Conservation (phyloP, 1,284 basidiomycete genomes). For the Schizophyllum amplum region DNA sequence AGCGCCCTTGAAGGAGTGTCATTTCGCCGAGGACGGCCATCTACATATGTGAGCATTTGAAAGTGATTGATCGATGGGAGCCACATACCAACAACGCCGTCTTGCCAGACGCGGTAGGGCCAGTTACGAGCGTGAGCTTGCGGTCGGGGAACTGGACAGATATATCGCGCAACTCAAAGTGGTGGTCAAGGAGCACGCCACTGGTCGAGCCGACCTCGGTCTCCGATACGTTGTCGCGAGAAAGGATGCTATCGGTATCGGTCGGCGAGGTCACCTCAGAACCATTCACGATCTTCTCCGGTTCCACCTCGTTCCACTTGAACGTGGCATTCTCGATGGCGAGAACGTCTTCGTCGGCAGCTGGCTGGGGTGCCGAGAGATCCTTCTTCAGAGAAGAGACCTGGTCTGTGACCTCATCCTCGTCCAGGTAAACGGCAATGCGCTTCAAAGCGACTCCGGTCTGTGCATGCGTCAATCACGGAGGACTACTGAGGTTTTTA, state of each 20-base stretch:
- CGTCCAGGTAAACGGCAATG: conserved; percentile 59
- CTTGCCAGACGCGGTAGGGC: conserved; percentile 62
- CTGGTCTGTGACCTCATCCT: conserved; percentile 58
- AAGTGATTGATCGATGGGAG: no score
- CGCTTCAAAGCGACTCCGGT: conserved; percentile 60
- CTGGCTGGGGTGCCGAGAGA: conserved; percentile 13
- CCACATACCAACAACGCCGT: conserved; percentile 57
- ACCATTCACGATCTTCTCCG: conserved; percentile 11
- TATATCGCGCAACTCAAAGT: conserved; percentile 28
- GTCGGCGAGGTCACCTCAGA: not conserved
- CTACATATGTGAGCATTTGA: no score
- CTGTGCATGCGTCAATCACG: conserved; percentile 4
- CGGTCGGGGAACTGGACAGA: conserved; percentile 12
- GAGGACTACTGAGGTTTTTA: not conserved
- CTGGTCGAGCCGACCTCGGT: conserved; percentile 2
- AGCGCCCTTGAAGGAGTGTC: conserved; percentile 40
- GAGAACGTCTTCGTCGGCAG: conserved; percentile 15
- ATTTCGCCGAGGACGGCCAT: conserved; percentile 63
- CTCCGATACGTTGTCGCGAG: not conserved
- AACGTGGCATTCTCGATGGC: conserved; percentile 48
- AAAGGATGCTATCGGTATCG: conserved; percentile 16
- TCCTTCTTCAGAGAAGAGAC: conserved; percentile 42
- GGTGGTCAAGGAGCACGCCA: conserved; percentile 18
- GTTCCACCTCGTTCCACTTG: conserved; percentile 45
- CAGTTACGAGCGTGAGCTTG: conserved; percentile 12